These are phyloP conservation scores for Diddensiella transvaalensis DNA, from an alignment of 805 yeast species.

Conservation along the genomic window DNA sequence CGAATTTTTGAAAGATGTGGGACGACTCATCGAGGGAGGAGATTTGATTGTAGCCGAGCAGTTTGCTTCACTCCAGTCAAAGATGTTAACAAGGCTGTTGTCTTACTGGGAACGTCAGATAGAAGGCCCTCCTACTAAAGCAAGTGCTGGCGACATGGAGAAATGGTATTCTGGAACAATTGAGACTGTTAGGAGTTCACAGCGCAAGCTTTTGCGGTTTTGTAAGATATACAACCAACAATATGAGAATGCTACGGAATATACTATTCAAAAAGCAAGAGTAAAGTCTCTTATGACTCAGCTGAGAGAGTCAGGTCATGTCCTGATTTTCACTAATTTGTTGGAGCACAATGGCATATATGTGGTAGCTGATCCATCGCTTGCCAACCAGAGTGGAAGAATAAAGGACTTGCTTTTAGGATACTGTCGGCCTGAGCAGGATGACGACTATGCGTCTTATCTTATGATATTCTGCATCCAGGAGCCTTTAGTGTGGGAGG, in stretches of 20 bases:
- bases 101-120: constrained; percentile 71
- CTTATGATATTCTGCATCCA: constrained; percentile 71
- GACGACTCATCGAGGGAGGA: constrained; percentile 75
- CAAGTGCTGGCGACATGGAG: constrained; percentile 41
- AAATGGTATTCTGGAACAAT: constrained; percentile 46
- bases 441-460: constrained; percentile 49
- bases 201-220: constrained; percentile 80
- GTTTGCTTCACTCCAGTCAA: constrained; percentile 61
- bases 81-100: constrained; percentile 64
- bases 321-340: constrained; percentile 68
- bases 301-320: constrained; percentile 66
- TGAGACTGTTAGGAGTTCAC: constrained; percentile 45
- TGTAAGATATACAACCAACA: constrained; percentile 38
- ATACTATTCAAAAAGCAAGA: constrained; percentile 28
- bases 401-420: constrained; percentile 32
- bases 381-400: constrained; percentile 39
- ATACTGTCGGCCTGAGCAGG: constrained; percentile 31
- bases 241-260: constrained; percentile 65
- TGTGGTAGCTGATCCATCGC: constrained; percentile 66
- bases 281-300: constrained; percentile 50
- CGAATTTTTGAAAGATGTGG: constrained; percentile 71
- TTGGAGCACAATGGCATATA: constrained; percentile 75
- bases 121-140: constrained; percentile 49
- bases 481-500: constrained; percentile 90
- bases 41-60: constrained; percentile 78